These are phyloP conservation scores for Cordyceps cicadae DNA, from an alignment of 2,329 filamentous ascomycete genomes.

Conservation along the genomic window DNA sequence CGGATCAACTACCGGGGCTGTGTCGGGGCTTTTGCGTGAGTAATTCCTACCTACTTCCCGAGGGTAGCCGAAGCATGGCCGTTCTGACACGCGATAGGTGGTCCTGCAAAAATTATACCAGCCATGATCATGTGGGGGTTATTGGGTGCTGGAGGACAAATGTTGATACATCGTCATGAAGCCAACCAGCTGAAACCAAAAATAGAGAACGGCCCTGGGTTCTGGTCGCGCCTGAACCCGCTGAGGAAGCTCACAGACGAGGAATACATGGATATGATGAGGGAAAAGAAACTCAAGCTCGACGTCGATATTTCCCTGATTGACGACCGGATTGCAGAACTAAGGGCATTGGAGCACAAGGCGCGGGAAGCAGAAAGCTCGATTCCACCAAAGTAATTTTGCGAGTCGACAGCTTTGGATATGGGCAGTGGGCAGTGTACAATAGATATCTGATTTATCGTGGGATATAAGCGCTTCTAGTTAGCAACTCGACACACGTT, in stretches of 20 bases:
- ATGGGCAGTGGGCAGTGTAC: background rate
- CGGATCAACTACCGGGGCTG: conserved; percentile 59
- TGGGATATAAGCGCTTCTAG: background rate
- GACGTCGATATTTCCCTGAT: conserved; percentile 72
- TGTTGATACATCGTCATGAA: conserved; percentile 26
- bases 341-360: conserved; percentile 17
- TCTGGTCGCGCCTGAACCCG: conserved; percentile 62
- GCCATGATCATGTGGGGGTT: conserved; percentile 41
- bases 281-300: conserved; percentile 61
- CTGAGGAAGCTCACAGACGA: conserved; percentile 62
- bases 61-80: background rate
- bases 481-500: background rate
- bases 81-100: conserved; percentile 31
- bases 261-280: conserved; percentile 63
- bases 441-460: background rate
- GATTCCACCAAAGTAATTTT: background rate
- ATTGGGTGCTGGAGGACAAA: conserved; percentile 32
- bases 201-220: conserved; percentile 31
- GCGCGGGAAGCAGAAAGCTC: background rate
- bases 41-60: conserved; percentile 8
- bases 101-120: conserved; percentile 44
- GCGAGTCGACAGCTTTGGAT: background rate
- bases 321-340: conserved; percentile 59
- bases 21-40: conserved; percentile 48
- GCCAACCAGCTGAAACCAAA: conserved; percentile 18